Evolutionary conservation across 1,284 basidiomycete genomes (phyloP).

Genomic region (Pseudozyma sp.): DNA sequence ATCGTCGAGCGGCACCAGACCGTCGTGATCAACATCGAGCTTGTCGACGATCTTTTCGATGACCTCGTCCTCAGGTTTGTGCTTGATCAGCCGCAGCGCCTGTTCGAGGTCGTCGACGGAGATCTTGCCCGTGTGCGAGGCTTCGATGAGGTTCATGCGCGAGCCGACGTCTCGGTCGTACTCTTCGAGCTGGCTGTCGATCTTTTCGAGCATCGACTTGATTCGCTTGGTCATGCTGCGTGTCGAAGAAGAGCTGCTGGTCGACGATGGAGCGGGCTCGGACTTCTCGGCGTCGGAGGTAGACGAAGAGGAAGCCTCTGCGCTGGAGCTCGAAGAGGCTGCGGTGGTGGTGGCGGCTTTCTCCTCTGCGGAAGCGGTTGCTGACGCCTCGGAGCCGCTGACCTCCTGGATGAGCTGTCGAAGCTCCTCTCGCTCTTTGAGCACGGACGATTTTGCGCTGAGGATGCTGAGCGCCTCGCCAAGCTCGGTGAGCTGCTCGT

Average conservation of each 20-base stretch:
- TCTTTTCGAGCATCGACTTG: conserved; percentile 92
- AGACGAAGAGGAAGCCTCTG: conserved; percentile 7
- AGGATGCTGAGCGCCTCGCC: conserved; percentile 90
- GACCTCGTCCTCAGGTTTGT: conserved; percentile 88
- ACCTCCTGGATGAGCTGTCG: conserved; percentile 86
- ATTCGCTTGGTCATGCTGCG: conserved; percentile 92
- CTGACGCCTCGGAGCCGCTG: conserved; percentile 15
- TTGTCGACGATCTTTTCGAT: conserved; percentile 89
- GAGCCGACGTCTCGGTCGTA: conserved; percentile 85
- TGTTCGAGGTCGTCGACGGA: conserved; percentile 89
- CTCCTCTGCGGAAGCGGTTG: conserved; percentile 4
- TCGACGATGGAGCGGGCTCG: conserved; percentile 14
- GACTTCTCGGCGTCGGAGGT: conserved; percentile 11
- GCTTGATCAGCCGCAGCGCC: conserved; percentile 91
- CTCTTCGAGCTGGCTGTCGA: conserved; percentile 90
- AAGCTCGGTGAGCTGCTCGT: conserved; percentile 93
- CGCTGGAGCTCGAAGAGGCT: background rate
- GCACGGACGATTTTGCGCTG: conserved; percentile 93
- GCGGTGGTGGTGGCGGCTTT: conserved; percentile 7
- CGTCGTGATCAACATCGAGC: conserved; percentile 94
- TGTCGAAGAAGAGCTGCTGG: conserved; percentile 61
- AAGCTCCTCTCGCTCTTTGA: conserved; percentile 94
- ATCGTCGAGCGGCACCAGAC: conserved; percentile 76
- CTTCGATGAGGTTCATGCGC: conserved; percentile 92
- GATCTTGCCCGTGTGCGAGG: conserved; percentile 90